A percentile compares a stretch with the other conserved stretches of the same genome.
Evolutionary conservation across 78 protist species (phyloP).

Genomic region (Cavenderia fasciculata): DNA sequence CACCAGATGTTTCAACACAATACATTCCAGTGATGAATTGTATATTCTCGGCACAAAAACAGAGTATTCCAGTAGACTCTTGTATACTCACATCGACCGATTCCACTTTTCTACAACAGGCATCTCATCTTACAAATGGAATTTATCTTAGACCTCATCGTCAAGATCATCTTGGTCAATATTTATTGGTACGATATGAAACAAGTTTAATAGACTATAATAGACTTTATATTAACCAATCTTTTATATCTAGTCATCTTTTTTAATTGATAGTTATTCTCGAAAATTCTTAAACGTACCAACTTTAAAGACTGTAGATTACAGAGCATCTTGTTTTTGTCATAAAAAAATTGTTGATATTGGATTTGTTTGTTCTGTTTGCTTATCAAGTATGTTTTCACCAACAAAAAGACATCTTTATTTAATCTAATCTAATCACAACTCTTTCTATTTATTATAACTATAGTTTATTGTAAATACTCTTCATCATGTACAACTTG

Average conservation of each 20-base stretch:
- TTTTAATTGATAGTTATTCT: slow-evolving; percentile 65
- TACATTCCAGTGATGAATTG: slow-evolving; percentile 84
- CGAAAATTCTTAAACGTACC: slow-evolving; percentile 61
- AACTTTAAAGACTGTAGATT: slow-evolving; percentile 74
- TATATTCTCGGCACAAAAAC: slow-evolving; percentile 86
- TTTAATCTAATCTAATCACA: background rate
- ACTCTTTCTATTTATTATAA: background rate
- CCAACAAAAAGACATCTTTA: too few species aligned
- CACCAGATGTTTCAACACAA: slow-evolving; percentile 79
- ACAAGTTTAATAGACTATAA: background rate
- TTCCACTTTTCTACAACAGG: slow-evolving; percentile 86
- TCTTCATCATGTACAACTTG: slow-evolving; percentile 72
- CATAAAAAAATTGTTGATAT: slow-evolving; percentile 69
- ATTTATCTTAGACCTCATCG: slow-evolving; percentile 62
- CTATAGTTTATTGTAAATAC: slow-evolving; percentile 35
- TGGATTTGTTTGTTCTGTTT: slow-evolving; percentile 87
- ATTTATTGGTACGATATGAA: slow-evolving; percentile 55
- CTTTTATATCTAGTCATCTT: slow-evolving; percentile 43
- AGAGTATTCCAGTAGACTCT: slow-evolving; percentile 74
- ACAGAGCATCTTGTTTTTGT: slow-evolving; percentile 84
- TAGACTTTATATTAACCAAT: background rate
- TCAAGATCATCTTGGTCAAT: slow-evolving; percentile 64
- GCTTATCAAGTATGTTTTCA: slow-evolving; percentile 69
- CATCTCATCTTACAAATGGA: slow-evolving; percentile 81
- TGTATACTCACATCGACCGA: slow-evolving; percentile 54